Conservation (phyloP, 1,284 basidiomycete species). For the Melampsora americana region DNA sequence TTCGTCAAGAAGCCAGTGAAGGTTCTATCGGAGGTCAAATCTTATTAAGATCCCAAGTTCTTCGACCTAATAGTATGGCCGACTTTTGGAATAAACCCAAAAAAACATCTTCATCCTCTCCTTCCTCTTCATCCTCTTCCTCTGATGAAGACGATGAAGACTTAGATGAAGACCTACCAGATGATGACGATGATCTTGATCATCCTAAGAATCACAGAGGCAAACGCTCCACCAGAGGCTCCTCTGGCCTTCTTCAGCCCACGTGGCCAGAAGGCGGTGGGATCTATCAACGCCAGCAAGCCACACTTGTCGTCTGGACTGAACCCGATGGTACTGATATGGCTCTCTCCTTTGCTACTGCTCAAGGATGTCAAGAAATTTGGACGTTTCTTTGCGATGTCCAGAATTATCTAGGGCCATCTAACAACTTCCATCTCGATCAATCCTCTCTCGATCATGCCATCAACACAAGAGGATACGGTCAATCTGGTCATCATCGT, state of each 20-base stretch:
- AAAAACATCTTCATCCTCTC: not conserved
- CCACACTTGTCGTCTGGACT: slow-evolving; percentile 96
- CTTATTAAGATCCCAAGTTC: slow-evolving; percentile 32
- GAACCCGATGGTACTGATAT: slow-evolving; percentile 91
- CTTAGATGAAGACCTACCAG: not conserved
- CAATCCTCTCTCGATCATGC: slow-evolving; percentile 15
- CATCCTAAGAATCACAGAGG: not conserved
- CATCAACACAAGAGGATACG: slow-evolving; percentile 4
- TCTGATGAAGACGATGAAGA: slow-evolving; percentile 35
- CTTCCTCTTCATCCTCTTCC: slow-evolving; percentile 40
- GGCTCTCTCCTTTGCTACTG: slow-evolving; percentile 93
- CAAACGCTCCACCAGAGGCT: not conserved
- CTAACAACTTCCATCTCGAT: not conserved
- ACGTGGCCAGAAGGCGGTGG: slow-evolving; percentile 42
- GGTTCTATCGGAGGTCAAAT: slow-evolving; percentile 22
- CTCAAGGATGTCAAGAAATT: slow-evolving; percentile 90
- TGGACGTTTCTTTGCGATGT: slow-evolving; percentile 97
- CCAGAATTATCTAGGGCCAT: slow-evolving; percentile 68
- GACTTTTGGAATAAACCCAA: not conserved
- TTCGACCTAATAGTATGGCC: slow-evolving; percentile 17
- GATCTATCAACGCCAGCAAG: slow-evolving; percentile 44
- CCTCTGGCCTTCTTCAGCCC: slow-evolving; percentile 6
- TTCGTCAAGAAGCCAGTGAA: slow-evolving; percentile 34
- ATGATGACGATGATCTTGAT: slow-evolving; percentile 11
- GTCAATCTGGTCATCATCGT: slow-evolving; percentile 9